phyloP scores from a whole-genome alignment of 2,329 filamentous ascomycete genomes.

The Colletotrichum gloeosporioides region DNA sequence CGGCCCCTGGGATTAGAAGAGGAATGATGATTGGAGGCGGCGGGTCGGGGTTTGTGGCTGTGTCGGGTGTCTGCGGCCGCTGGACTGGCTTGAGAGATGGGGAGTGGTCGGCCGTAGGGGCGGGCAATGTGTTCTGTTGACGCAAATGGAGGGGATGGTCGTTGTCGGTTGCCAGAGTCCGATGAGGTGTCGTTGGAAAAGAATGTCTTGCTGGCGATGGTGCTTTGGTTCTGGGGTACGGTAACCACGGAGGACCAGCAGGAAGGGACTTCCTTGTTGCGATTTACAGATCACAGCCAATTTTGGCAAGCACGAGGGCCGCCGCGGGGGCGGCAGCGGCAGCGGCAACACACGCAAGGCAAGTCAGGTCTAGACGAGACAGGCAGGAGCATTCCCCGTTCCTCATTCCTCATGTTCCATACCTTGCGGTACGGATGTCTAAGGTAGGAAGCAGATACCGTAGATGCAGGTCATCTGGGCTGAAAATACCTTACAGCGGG shows the following conservation, averaged over 20 bases:
- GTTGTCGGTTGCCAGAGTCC: background rate
- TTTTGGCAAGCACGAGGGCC: background rate
- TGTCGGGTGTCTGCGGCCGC: background rate
- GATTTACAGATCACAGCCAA: background rate
- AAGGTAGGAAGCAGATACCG: background rate
- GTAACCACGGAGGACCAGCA: background rate
- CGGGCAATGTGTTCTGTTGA: background rate
- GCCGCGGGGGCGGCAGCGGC: background rate
- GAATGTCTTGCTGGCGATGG: background rate
- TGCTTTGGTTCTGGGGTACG: background rate
- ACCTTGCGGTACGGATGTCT: background rate
- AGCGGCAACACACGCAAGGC: background rate
- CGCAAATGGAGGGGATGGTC: background rate
- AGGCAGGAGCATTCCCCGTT: background rate
- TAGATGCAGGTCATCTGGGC: background rate
- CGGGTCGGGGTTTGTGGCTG: background rate
- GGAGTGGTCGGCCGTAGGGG: background rate
- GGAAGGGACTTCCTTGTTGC: background rate
- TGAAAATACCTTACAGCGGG: conserved; percentile 2
- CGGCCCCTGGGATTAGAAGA: background rate
- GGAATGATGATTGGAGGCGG: background rate
- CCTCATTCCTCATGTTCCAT: background rate
- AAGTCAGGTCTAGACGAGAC: background rate
- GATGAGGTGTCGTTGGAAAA: background rate
- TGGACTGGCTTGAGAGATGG: background rate